Percentiles rank a stretch among this genome's conserved stretches.
phyloP scores from a whole-genome alignment of 1,139 yeast species.

The Magnusiomyces tetraspermus region DNA sequence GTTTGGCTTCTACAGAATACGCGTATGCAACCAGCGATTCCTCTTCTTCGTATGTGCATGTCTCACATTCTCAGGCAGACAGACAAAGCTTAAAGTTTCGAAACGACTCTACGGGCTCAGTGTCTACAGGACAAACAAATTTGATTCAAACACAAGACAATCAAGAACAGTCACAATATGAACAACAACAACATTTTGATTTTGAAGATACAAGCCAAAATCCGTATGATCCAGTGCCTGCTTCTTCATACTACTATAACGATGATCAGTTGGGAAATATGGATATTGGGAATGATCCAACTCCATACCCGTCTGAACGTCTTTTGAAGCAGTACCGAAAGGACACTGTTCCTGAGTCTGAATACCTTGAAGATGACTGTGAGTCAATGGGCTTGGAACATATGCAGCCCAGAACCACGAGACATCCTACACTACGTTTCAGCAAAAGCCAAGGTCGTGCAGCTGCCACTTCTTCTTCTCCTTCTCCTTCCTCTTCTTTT shows the following conservation, averaged over 20 bases:
- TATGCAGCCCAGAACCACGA: background rate
- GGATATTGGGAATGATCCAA: background rate
- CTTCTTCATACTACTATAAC: background rate
- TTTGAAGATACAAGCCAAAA: background rate
- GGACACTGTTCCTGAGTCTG: too few relatives aligned
- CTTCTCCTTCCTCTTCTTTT: too few relatives aligned
- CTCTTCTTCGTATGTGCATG: conserved; percentile 9
- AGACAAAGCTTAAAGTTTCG: conserved; percentile 9
- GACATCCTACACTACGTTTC: background rate
- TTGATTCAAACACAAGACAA: background rate
- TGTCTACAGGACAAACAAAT: background rate
- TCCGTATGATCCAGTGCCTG: background rate
- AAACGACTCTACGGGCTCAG: background rate
- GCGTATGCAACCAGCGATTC: conserved; percentile 7
- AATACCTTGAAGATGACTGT: too few relatives aligned
- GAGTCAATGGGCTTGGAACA: too few relatives aligned
- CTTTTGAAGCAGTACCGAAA: background rate
- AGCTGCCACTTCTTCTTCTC: too few relatives aligned
- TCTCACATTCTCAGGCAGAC: conserved; percentile 2
- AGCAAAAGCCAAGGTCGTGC: background rate
- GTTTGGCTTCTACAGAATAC: too few relatives aligned
- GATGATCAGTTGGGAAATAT: background rate
- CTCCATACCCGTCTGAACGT: background rate
- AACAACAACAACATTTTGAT: background rate
- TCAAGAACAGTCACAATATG: conserved; percentile 1